phyloP scores from a whole-genome alignment of 768 basidiomycete species.

The Pulveroboletus sp. region DNA sequence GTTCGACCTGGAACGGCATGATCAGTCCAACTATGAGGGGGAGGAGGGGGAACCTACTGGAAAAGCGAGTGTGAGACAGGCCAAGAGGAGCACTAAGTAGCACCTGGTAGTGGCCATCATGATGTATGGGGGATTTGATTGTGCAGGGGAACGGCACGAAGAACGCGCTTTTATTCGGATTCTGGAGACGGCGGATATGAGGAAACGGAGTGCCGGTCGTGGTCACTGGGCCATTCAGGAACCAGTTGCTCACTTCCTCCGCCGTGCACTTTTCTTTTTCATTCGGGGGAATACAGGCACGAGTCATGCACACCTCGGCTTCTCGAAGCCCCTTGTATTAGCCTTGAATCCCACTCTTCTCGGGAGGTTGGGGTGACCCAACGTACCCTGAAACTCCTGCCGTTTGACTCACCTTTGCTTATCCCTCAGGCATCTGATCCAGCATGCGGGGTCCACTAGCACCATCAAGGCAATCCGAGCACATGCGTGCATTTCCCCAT shows the following conservation, averaged over 20 bases:
- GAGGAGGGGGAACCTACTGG: conserved; percentile 15
- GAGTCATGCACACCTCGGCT: not conserved
- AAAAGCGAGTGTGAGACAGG: conserved; percentile 17
- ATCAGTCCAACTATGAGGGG: conserved; percentile 1
- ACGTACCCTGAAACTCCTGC: conserved; percentile 1
- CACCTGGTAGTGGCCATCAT: conserved; percentile 21
- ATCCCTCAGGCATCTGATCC: conserved; percentile 12
- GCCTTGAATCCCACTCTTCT: conserved; percentile 9
- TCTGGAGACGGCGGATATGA: conserved; percentile 15
- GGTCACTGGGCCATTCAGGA: conserved; percentile 23
- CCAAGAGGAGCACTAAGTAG: conserved; percentile 19
- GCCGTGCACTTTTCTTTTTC: conserved; percentile 17
- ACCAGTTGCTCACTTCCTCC: conserved; percentile 19
- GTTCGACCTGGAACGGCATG: conserved; percentile 5
- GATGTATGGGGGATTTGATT: not conserved
- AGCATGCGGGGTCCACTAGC: not conserved
- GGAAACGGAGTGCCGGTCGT: conserved; percentile 18
- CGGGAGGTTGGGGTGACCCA: not conserved
- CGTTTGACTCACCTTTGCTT: not conserved
- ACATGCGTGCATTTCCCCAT: not conserved
- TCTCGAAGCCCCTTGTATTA: conserved; percentile 10
- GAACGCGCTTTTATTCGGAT: conserved; percentile 21
- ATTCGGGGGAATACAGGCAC: conserved; percentile 22
- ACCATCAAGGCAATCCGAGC: not conserved
- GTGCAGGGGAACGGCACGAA: not conserved